A percentile compares a stretch with the other conserved stretches of the same genome.
These are phyloP conservation scores for Helianthus annuus DNA, from an alignment of 129 eudicot species.

Conservation along the genomic window DNA sequence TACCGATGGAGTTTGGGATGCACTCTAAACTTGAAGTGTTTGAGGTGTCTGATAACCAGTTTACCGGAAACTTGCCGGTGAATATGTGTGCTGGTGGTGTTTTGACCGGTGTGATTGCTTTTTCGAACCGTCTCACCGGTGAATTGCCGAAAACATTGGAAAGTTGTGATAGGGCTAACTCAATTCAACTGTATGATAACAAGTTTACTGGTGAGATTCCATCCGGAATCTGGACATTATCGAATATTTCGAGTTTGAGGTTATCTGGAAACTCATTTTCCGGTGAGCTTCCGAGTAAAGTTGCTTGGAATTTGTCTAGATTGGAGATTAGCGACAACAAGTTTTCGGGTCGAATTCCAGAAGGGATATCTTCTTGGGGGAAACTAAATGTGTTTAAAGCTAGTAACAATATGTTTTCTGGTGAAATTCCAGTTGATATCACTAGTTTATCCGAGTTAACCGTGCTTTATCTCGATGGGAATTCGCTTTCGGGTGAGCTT, in stretches of 20 bases:
- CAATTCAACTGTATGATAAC: conserved; percentile 58
- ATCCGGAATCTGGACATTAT: conserved; percentile 52
- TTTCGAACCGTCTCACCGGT: conserved; percentile 63
- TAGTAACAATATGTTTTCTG: conserved; percentile 72
- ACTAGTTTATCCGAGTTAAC: conserved; percentile 56
- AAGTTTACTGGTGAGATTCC: conserved; percentile 71
- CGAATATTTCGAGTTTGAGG: conserved; percentile 40
- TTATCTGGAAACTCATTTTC: conserved; percentile 62
- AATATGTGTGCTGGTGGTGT: conserved; percentile 56
- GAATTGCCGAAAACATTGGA: conserved; percentile 63
- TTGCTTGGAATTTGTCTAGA: conserved; percentile 65
- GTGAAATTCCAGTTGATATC: conserved; percentile 64
- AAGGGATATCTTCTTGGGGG: conserved; percentile 53
- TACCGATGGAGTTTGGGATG: conserved; percentile 67
- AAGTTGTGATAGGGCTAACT: conserved; percentile 43
- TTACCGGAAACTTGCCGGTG: conserved; percentile 74
- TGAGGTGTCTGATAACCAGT: conserved; percentile 63
- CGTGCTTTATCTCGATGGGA: conserved; percentile 66
- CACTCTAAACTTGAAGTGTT: conserved; percentile 70
- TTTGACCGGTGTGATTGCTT: conserved; percentile 63
- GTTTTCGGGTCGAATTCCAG: conserved; percentile 72
- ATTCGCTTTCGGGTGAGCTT: conserved; percentile 68
- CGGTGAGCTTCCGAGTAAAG: conserved; percentile 62
- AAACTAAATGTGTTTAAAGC: conserved; percentile 65
- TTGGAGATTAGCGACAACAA: conserved; percentile 73